Evolutionary conservation across 2,329 filamentous ascomycete species (phyloP).

Genomic region (Pseudogymnoascus sp.): DNA sequence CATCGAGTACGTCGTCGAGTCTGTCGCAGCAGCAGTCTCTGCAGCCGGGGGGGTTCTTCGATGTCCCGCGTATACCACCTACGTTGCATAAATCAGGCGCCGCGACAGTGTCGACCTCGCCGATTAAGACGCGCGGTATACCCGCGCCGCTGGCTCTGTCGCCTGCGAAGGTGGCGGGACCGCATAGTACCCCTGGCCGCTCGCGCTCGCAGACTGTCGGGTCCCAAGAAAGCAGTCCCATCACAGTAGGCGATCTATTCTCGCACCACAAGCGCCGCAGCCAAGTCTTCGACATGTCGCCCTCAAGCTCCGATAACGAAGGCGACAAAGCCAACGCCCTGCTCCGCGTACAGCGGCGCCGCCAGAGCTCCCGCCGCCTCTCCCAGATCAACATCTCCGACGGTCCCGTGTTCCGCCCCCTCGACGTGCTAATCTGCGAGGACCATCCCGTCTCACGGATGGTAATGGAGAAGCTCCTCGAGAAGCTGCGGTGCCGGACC

Average conservation of each 20-base stretch:
- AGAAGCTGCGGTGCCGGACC: slow-evolving; percentile 89
- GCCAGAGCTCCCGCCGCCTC: slow-evolving; percentile 90
- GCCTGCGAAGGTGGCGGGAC: slow-evolving; percentile 58
- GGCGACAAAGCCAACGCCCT: slow-evolving; percentile 85
- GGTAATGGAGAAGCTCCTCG: slow-evolving; percentile 97
- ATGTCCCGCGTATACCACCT: slow-evolving; percentile 56
- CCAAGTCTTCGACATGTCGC: slow-evolving; percentile 92
- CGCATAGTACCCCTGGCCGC: slow-evolving; percentile 54
- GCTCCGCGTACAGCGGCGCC: slow-evolving; percentile 80
- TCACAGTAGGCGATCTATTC: slow-evolving; percentile 56
- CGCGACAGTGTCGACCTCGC: slow-evolving; percentile 42
- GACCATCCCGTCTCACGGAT: slow-evolving; percentile 94
- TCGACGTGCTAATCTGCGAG: slow-evolving; percentile 94
- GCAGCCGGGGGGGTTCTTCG: slow-evolving; percentile 61
- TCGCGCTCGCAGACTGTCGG: slow-evolving; percentile 87
- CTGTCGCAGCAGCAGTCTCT: slow-evolving; percentile 68
- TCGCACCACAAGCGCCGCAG: slow-evolving; percentile 83
- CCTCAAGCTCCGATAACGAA: slow-evolving; percentile 95
- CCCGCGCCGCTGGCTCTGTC: slow-evolving; percentile 45
- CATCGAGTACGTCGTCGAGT: slow-evolving; percentile 79
- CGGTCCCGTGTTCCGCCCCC: slow-evolving; percentile 75
- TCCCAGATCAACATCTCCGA: slow-evolving; percentile 84
- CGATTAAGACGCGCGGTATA: slow-evolving; percentile 44
- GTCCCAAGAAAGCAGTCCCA: slow-evolving; percentile 81
- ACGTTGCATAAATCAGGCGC: slow-evolving; percentile 53